phyloP scores from a whole-genome alignment of 352 stramenopile genomes.

The Globisporangium abappressorium region DNA sequence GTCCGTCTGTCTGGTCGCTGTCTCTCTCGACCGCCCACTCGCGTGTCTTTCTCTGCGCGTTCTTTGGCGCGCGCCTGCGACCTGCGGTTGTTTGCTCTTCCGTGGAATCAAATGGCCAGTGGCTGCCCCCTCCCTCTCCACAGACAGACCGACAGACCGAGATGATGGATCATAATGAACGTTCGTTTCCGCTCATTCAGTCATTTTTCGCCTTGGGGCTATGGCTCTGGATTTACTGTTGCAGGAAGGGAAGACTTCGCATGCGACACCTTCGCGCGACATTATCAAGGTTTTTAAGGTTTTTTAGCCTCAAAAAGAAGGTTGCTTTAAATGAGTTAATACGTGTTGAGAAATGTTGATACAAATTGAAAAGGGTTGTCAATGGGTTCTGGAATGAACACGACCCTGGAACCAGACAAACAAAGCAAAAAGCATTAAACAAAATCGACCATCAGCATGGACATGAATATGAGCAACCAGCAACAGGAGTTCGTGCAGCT shows the following conservation, averaged over 20 bases:
- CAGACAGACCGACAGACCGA: not conserved
- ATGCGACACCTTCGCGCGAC: constrained; percentile 7
- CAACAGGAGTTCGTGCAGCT: constrained; percentile 39
- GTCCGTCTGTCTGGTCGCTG: not conserved
- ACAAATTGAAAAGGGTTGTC: not conserved
- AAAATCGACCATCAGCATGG: not conserved
- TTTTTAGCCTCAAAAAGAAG: not conserved
- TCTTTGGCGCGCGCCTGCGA: constrained; percentile 1
- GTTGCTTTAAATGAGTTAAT: not conserved
- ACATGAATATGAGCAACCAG: not conserved
- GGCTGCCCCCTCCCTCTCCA: constrained; percentile 2
- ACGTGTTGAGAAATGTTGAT: not conserved
- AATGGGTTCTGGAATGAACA: not conserved
- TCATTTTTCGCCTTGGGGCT: not conserved
- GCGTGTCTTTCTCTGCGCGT: not conserved
- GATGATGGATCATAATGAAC: constrained; percentile 32
- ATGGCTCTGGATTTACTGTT: not conserved
- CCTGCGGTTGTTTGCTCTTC: not conserved
- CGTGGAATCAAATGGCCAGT: constrained; percentile 15
- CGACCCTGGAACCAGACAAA: not conserved
- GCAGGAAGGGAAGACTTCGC: not conserved
- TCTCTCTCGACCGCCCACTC: not conserved
- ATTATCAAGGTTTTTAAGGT: not conserved
- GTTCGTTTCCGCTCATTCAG: constrained; percentile 20
- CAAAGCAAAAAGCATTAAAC: not conserved